These are phyloP conservation scores for Lecanicillium sp. DNA, from an alignment of 2,329 filamentous ascomycete genomes.

Conservation along the genomic window DNA sequence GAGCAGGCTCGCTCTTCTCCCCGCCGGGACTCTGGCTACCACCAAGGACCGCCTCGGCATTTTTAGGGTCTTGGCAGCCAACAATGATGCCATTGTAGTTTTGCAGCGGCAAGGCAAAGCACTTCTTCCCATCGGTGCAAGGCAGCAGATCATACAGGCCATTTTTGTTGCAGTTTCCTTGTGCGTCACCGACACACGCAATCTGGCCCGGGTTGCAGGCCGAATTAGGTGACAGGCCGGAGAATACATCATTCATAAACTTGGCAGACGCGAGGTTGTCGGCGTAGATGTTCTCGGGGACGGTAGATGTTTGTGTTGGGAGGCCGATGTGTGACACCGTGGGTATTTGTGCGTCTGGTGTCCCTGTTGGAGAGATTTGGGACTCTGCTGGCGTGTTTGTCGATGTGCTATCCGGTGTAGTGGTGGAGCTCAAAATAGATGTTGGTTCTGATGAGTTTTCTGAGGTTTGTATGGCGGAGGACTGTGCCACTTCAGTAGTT, in stretches of 20 bases:
- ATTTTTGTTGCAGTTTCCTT: constrained; percentile 26
- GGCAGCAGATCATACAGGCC: constrained; percentile 34
- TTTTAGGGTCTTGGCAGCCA: constrained; percentile 33
- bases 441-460: no score
- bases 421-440: no score
- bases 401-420: no score
- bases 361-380: no score
- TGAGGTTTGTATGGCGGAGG: no score
- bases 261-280: constrained; percentile 37
- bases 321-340: constrained; percentile 29
- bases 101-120: constrained; percentile 48
- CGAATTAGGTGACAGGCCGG: constrained; percentile 33
- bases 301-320: constrained; percentile 28
- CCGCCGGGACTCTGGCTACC: not conserved
- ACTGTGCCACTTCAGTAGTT: no score
- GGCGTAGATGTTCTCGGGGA: constrained; percentile 33
- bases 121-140: constrained; percentile 30
- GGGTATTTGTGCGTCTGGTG: constrained; percentile 32
- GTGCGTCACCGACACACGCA: constrained; percentile 4
- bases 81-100: constrained; percentile 39
- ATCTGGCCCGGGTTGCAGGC: constrained; percentile 36
- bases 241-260: constrained; percentile 40
- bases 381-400: no score
- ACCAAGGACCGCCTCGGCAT: constrained; percentile 36
- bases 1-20: not conserved